Evolutionary conservation across 139 green algal species (phyloP).

Genomic region (Coelastrella sp.): DNA sequence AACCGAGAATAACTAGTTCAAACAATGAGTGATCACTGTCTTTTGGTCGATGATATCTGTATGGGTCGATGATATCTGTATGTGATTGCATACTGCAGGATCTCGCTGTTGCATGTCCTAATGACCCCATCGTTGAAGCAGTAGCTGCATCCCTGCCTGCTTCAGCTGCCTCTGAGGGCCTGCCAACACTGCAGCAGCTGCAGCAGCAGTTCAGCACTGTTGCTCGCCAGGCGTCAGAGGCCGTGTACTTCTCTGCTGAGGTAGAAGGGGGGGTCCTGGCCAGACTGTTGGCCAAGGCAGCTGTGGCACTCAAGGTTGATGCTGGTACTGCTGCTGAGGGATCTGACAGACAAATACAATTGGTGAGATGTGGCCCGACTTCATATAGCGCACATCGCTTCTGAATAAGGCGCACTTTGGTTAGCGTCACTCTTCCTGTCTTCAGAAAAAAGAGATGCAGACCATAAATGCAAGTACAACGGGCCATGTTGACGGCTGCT

Average conservation of each 20-base stretch:
- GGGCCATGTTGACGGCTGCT: too few relatives aligned
- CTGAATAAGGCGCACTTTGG: too few relatives aligned
- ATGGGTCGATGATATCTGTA: not conserved
- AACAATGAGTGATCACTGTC: too few relatives aligned
- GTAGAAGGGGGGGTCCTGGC: constrained; percentile 9
- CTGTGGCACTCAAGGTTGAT: constrained; percentile 23
- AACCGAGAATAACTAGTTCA: too few relatives aligned
- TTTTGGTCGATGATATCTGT: not conserved
- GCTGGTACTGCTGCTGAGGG: not conserved
- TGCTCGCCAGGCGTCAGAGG: not conserved
- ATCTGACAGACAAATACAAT: not conserved
- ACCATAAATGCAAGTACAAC: too few relatives aligned
- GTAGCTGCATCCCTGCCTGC: constrained; percentile 28
- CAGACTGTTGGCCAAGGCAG: not conserved
- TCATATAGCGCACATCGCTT: too few relatives aligned
- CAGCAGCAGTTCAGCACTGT: constrained; percentile 13
- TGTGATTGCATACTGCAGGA: not conserved
- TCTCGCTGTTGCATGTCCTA: constrained; percentile 24
- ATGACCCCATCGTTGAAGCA: constrained; percentile 8
- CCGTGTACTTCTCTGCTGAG: constrained; percentile 17
- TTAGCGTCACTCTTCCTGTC: too few relatives aligned
- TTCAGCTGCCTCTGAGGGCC: not conserved
- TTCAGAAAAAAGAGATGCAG: too few relatives aligned
- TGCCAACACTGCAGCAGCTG: constrained; percentile 28
- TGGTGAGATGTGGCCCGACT: too few relatives aligned